A percentile compares a stretch with the other conserved stretches of the same genome.
These are phyloP conservation scores for Acanthamoeba castellanii DNA, from an alignment of 208 protist species.

Conservation along the genomic window DNA sequence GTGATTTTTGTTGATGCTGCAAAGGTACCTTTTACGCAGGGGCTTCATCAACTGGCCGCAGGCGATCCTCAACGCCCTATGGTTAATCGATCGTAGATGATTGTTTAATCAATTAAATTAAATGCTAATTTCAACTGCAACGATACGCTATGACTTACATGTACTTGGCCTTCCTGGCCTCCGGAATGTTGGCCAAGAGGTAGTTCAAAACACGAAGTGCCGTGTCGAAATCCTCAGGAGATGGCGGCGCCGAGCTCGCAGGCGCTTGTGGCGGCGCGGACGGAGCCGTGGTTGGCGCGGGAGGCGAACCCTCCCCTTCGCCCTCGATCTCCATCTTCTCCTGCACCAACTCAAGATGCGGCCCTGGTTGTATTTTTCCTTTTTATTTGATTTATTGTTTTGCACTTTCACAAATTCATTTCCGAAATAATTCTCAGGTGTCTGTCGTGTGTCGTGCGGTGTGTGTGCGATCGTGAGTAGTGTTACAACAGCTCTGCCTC, in stretches of 20 bases:
- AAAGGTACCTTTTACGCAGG: neutral
- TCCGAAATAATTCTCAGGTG: too few relatives aligned
- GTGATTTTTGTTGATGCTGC: neutral
- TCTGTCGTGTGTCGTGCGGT: too few relatives aligned
- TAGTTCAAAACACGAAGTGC: neutral
- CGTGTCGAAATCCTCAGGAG: neutral
- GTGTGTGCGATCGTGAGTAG: too few relatives aligned
- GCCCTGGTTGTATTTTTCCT: neutral
- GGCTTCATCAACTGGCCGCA: constrained; percentile 61
- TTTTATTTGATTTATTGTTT: neutral
- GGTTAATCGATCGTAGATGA: neutral
- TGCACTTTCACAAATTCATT: too few relatives aligned
- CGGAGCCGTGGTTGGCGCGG: neutral
- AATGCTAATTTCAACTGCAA: neutral
- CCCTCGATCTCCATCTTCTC: neutral
- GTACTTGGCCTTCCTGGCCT: constrained; percentile 50
- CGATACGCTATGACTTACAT: neutral
- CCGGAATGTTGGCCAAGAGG: neutral
- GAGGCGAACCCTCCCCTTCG: neutral
- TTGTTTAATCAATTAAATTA: neutral
- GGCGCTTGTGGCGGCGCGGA: neutral
- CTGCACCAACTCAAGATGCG: neutral
- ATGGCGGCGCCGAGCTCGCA: neutral
- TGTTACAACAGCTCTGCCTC: too few relatives aligned
- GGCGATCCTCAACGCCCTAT: constrained; percentile 38